Evolutionary conservation across 2,329 filamentous ascomycete genomes (phyloP).

Genomic region (Bipolaris zeicola): DNA sequence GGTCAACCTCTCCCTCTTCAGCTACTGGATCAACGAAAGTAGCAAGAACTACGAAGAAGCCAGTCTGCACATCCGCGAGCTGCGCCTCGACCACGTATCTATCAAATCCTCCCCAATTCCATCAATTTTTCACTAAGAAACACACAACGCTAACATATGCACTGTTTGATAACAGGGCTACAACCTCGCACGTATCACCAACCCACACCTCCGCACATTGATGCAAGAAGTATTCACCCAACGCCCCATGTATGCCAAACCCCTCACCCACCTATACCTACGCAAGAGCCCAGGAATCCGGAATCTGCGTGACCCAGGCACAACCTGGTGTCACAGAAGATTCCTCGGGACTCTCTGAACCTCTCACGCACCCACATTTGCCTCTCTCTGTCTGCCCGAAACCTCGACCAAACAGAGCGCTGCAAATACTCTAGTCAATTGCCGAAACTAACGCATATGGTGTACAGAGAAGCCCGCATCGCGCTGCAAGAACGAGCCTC

Average conservation of each 20-base stretch:
- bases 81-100: slow-evolving; percentile 34
- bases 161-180: slow-evolving; percentile 19
- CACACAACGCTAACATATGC: neutral
- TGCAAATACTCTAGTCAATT: neutral
- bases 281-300: slow-evolving; percentile 5
- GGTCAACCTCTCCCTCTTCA: slow-evolving; percentile 30
- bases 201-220: slow-evolving; percentile 21
- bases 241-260: slow-evolving; percentile 11
- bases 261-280: neutral
- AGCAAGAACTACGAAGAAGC: slow-evolving; percentile 30
- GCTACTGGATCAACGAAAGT: slow-evolving; percentile 32
- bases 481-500: neutral
- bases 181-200: slow-evolving; percentile 23
- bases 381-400: neutral
- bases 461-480: neutral
- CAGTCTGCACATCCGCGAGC: slow-evolving; percentile 34
- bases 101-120: neutral
- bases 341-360: neutral
- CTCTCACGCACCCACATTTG: neutral
- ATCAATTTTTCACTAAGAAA: too few relatives aligned
- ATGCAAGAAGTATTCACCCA: slow-evolving; percentile 11
- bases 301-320: slow-evolving; percentile 7
- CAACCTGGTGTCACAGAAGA: slow-evolving; percentile 2
- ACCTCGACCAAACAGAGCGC: too few relatives aligned
- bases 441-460: slow-evolving; percentile 1